Evolutionary conservation across 768 basidiomycete species (phyloP), one percentile per base, ranked within the genome.

Genomic region (Chalciporus piperatus): DNA sequence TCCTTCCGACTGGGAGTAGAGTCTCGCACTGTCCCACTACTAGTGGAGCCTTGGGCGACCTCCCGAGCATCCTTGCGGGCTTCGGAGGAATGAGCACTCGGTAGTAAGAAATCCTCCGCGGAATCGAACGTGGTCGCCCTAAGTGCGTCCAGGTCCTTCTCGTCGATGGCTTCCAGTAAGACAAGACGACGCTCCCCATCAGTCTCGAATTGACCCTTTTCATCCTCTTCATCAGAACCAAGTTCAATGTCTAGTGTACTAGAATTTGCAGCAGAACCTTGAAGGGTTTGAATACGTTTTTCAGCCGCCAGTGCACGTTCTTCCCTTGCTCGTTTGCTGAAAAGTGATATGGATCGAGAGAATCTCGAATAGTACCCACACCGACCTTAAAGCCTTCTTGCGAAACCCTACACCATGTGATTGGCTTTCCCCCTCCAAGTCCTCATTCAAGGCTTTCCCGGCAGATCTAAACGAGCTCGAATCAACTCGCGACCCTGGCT

Each of bases 301-400:
- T 92, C 87, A 7, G 79, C 81, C n/a, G 89, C 90, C 32, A 82
- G 57, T 2, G 88, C 89, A 50, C 89, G 77, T 63, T 89, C 87
- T 57, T 89, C 89, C 52, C 89, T 72, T 13, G 89, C 90, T 28
- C 85, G 77, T 64, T 89, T 89, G 64, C 90, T 93, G 61, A 35
- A 47, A 11, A 40, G 10, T 13, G 37, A 9, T 35, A 40, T 58
- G n/a, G 52, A 46, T 41, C 7, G 6, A 45, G 25, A 38, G 17
- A 12, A 30, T 6, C 2, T 25, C 6, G 30, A 48, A 35, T n/a
- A 32, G 13, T 50, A 32, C 19, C 16, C 11, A 13, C 49, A 57
- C 72, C 20, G 48, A 84, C 87, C 87, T 89, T 33, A 65, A 70
- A 13, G 87, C 88, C 57, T 80, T 76, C 71, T 85, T 92, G 33